These are phyloP conservation scores for Nicotiana knightiana DNA, from an alignment of 257 asterid genomes.

Conservation along the genomic window DNA sequence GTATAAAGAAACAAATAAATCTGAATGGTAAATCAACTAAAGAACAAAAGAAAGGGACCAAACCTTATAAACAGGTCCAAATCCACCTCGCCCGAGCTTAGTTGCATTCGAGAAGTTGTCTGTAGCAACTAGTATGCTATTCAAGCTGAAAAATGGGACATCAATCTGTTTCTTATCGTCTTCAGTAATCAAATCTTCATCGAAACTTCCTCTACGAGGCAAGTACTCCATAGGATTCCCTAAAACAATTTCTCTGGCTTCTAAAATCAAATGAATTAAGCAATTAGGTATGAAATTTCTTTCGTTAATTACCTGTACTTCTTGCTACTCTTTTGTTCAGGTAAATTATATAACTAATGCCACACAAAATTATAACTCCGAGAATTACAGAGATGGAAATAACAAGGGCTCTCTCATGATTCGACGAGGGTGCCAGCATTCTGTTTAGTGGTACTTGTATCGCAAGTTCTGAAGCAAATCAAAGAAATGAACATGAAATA, in stretches of 20 bases:
- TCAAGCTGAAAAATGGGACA: conserved; percentile 32
- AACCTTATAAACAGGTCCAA: conserved; percentile 63
- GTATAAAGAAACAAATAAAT: neutral
- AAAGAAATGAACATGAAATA: neutral
- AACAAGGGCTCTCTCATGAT: conserved; percentile 1
- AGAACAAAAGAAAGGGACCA: neutral
- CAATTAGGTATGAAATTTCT: neutral
- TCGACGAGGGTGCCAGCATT: neutral
- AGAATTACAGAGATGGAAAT: conserved; percentile 9
- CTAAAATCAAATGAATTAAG: conserved; percentile 1
- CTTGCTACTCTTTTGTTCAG: conserved; percentile 11
- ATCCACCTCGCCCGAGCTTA: conserved; percentile 65
- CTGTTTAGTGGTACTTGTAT: neutral
- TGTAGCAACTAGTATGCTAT: conserved; percentile 42
- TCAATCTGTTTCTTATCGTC: conserved; percentile 25
- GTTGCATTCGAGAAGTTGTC: conserved; percentile 39
- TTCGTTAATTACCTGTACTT: conserved; percentile 10
- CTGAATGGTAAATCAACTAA: neutral
- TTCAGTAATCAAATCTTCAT: conserved; percentile 24
- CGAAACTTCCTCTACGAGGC: conserved; percentile 12
- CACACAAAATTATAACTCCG: conserved; percentile 17
- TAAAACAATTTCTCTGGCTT: conserved; percentile 7
- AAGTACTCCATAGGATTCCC: conserved; percentile 7
- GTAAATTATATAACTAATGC: conserved; percentile 21
- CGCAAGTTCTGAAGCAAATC: neutral